Base-by-base conservation (phyloP, 257 asterid species). In the Solanum commersonii region DNA sequence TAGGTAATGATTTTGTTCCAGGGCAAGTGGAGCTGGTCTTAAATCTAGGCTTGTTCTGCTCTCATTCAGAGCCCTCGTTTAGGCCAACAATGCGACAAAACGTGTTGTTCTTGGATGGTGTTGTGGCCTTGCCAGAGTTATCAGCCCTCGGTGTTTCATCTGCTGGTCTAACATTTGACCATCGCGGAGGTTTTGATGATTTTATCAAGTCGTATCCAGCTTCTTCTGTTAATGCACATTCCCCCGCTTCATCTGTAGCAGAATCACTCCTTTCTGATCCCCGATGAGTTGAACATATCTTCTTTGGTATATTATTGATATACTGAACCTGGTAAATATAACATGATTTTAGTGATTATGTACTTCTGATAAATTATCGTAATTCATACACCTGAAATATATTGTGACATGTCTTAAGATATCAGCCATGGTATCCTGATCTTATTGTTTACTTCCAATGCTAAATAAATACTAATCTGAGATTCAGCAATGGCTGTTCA, bases 101-200 rank as follows among this genome's bases (percentile, higher is more conserved):
- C 63, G 22, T 78, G 14, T 8, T 91, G 86, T 93, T 89, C 85
- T 89, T 94, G 85, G 93, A 92, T 10, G 93, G 93, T 6, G 89
- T 90, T 25, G 84, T 78, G 84, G 84, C 84, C 25, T 40, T 78
- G 11, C 84, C 84, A 14, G 84, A 78, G 60, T 25, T 40, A 78
- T 78, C 63, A 78, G 60, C 35, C 1, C 84, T 78, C 4, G 37
- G 84, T 8, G 63, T 78, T 14, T 78, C 84, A 40, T 78, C n/a
- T 13, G 63, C 84, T 78, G 63, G 60, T 13, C 37, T 78, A n/a
- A 78, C 84, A 25, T 78, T 42, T 78, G 84, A 42, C 22, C 63
- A 78, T 42, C 84, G 5, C 14, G 84, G 37, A n/a, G 84, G 84
- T 42, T 78, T 78, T 78, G 84, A 78, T 78, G 63, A 78, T 78